Base-by-base conservation (phyloP, 768 basidiomycete species). In the Trichaptum fuscoviolaceum region DNA sequence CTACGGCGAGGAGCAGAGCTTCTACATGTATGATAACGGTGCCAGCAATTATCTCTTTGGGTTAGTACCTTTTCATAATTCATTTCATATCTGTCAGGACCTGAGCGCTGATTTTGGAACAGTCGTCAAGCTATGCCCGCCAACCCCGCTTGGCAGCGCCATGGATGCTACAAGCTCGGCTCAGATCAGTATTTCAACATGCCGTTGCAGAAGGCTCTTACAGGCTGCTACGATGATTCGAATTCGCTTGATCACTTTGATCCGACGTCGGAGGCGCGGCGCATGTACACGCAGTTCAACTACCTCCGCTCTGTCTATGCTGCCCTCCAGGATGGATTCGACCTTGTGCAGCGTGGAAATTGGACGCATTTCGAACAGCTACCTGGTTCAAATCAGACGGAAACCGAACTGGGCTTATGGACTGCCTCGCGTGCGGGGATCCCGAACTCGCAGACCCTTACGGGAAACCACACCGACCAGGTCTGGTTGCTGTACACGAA, bases 191-290 rank as follows among this genome's bases (percentile, higher is more conserved):
- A 95, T 79, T 97, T 91, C 83, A 95, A 96, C 77, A 92, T 96
- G 86, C 91, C 91, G 1, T 81, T 96, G 70, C 89, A 91, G 65
- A 87, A 86, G 71, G 78, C 91, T 1, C 74, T 94, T 35, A 79
- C 94, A 20, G 95, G 94, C 60, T 97, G 95, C 75, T 71, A 89
- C 60, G 93, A 96, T 73, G 88, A 92, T 70, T 95, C 92, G 93
- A 96, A 96, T 75, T 85, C 91, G 1, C 86, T 96, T 35, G 95
- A 97, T 71, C 95, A 97, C 75, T 96, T 96, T 74, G 95, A 97
- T 76, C 93, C 94, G 27, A 96, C 95, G 1, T 79, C 88, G 15
- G 88, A 92, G 72, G 83, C 84, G 52, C 86, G 91, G 52, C 88
- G 93, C 65, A 73, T 93, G 66, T 87, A 93, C 72, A 74, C 85